Conservation (phyloP, 2,329 filamentous ascomycete genomes). For the Aspergillus sp. region DNA sequence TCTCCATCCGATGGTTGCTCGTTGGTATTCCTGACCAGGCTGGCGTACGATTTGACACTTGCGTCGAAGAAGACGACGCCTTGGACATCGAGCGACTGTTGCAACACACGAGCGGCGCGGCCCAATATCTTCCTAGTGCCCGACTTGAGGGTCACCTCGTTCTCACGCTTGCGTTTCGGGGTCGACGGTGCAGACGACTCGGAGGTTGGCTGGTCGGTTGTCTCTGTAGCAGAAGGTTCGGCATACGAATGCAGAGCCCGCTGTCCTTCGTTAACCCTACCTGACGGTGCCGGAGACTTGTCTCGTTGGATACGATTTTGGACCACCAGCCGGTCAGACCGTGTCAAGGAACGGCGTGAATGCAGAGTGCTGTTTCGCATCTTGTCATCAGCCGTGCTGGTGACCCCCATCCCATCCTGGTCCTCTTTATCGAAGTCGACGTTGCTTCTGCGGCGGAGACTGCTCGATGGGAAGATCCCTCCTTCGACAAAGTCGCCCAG, state of each 20-base stretch:
- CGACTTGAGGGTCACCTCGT: background rate
- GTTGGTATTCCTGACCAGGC: slow-evolving; percentile 8
- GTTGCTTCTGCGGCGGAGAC: slow-evolving; percentile 6
- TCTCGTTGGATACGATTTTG: background rate
- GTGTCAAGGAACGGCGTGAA: background rate
- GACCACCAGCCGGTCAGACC: background rate
- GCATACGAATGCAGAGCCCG: background rate
- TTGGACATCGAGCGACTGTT: slow-evolving; percentile 43
- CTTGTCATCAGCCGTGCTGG: background rate
- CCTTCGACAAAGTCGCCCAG: slow-evolving; percentile 12
- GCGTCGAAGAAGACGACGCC: slow-evolving; percentile 37
- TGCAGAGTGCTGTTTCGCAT: background rate
- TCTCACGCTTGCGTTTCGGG: background rate
- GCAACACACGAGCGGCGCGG: slow-evolving; percentile 47
- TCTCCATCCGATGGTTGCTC: slow-evolving; percentile 8
- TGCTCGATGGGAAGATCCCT: slow-evolving; percentile 3
- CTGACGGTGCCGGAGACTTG: background rate
- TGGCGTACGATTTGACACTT: slow-evolving; percentile 16
- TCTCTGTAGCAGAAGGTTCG: background rate
- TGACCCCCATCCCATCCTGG: slow-evolving; percentile 4
- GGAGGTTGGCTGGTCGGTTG: background rate
- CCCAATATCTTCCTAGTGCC: slow-evolving; percentile 37
- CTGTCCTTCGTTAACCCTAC: background rate
- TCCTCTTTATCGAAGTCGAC: background rate
- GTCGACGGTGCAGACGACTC: background rate